phyloP scores from a whole-genome alignment of 2,329 filamentous ascomycete genomes.

The Thelonectria rubi region DNA sequence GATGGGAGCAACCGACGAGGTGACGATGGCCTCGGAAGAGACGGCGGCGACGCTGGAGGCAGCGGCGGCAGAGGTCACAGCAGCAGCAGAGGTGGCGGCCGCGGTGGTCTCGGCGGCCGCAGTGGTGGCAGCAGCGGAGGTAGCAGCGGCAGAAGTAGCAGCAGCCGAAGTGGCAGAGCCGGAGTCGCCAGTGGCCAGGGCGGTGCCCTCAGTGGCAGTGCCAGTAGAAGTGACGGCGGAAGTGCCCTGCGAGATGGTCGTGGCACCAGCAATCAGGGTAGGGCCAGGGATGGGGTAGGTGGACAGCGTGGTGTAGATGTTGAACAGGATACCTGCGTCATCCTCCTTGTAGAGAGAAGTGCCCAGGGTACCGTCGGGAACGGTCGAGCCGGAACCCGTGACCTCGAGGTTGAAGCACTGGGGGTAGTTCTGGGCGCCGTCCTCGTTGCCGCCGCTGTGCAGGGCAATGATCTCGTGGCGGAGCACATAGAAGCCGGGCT shows the following conservation, averaged over 20 bases:
- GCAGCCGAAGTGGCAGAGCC: conserved; percentile 23
- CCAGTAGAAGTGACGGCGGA: conserved; percentile 31
- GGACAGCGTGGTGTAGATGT: conserved; percentile 43
- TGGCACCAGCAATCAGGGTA: conserved; percentile 36
- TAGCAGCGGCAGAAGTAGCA: conserved; percentile 16
- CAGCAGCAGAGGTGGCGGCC: conserved; percentile 23
- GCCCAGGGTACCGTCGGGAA: conserved; percentile 46
- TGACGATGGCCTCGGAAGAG: conserved; percentile 6
- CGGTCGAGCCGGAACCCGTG: conserved; percentile 51
- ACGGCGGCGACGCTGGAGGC: no score
- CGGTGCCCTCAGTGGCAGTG: conserved; percentile 25
- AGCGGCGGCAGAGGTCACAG: conserved; percentile 13
- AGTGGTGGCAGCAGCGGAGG: conserved; percentile 1
- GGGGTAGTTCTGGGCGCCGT: conserved; percentile 62
- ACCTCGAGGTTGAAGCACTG: conserved; percentile 61
- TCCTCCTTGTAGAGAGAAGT: conserved; percentile 44
- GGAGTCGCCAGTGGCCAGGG: conserved; percentile 21
- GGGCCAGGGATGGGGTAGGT: conserved; percentile 45
- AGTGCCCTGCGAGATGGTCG: conserved; percentile 32
- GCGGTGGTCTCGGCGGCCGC: conserved; percentile 18
- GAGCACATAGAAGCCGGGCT: conserved; percentile 56
- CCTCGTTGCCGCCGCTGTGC: conserved; percentile 53
- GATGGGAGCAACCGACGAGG: conserved; percentile 12
- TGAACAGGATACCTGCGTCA: conserved; percentile 48
- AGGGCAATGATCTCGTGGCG: conserved; percentile 64